Base-by-base conservation (phyloP, 805 yeast species). In the Starmerella potacharoeniae region DNA sequence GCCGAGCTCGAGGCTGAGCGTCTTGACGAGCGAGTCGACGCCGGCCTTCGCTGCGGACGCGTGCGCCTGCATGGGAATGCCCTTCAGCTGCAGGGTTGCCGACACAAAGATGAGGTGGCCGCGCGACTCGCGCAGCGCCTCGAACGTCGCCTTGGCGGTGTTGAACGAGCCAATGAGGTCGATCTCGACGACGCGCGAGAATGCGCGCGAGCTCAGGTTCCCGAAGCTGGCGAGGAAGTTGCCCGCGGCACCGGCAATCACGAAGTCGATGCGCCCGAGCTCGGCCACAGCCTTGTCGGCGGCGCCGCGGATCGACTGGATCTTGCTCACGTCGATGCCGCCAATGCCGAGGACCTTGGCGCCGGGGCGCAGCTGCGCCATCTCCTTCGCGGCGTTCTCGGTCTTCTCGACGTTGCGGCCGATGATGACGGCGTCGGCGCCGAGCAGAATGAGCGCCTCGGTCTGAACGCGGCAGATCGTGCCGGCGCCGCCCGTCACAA, bases 1-100 rank as follows among this genome's bases (percentile, higher is more conserved):
- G 1, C 97, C 97, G 53, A 87, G 74, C 70, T 90, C 97, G 6
- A 89, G 93, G 1, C 96, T 95, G 56, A 90, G 70, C 1, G 89
- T 83, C 60, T 84, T 82, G 31, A 87, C 80, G 39, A 90, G 73
- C 3, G 96, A 95, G 68, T 91, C 97, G 43, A 91, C 77, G 30
- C 96, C 97, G 1, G 97, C 96, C 70, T 91, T 91, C 3, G 97
- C 97, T 0, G 97, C 96, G 6, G 90, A 84, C 3, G 89, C 96
- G 65, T 91, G 97, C 6, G 81, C 64, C 70, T 91, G 97, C 72
- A 84, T 81, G 13, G 96, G 95, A 33, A 85, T 80, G 10, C 97
- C 97, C 63, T 81, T 78, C 69, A 86, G 86, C 70, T 91, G 97
- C 57, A 91, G 76, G 2, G 97, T 90, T 2, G 97, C 95, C 49